phyloP scores from a whole-genome alignment of 495 filamentous ascomycete genomes.

The Tuber brumale region DNA sequence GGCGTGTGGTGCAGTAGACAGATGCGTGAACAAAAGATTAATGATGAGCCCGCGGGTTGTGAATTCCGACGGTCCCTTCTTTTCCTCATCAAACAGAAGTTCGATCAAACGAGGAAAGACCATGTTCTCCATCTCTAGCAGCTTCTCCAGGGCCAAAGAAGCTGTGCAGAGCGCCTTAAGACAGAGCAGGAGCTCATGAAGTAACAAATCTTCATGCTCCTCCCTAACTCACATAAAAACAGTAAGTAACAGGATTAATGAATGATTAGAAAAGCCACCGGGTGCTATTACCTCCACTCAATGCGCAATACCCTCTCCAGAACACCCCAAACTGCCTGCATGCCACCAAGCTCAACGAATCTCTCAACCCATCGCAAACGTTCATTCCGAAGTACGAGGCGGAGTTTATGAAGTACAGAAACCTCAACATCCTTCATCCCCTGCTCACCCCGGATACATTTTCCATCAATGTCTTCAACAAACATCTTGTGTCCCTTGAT shows the following conservation, averaged over 20 bases:
- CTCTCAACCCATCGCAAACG: conserved; percentile 88
- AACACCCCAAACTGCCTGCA: conserved; percentile 81
- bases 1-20: conserved; percentile 45
- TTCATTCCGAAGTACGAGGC: conserved; percentile 84
- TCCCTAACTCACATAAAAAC: conserved; percentile 53
- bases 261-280: neutral
- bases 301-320: conserved; percentile 86
- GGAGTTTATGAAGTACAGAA: conserved; percentile 88
- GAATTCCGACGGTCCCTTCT: conserved; percentile 94
- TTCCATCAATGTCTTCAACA: conserved; percentile 33
- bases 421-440: conserved; percentile 66
- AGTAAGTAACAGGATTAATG: conserved; percentile 10
- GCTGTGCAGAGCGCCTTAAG: conserved; percentile 93
- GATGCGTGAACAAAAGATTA: conserved; percentile 69
- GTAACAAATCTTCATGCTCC: conserved; percentile 88
- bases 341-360: conserved; percentile 82
- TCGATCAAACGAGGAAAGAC: conserved; percentile 81
- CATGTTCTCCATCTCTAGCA: conserved; percentile 68
- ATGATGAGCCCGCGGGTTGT: conserved; percentile 84
- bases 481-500: conserved; percentile 46
- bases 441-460: conserved; percentile 23
- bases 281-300: conserved; percentile 76
- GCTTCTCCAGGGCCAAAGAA: conserved; percentile 68
- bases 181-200: conserved; percentile 88
- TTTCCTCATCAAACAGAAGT: conserved; percentile 93